Evolutionary conservation across 78 protist genomes (phyloP), one percentile per base, ranked within the genome.

Genomic region (Parvularia atlantis): DNA sequence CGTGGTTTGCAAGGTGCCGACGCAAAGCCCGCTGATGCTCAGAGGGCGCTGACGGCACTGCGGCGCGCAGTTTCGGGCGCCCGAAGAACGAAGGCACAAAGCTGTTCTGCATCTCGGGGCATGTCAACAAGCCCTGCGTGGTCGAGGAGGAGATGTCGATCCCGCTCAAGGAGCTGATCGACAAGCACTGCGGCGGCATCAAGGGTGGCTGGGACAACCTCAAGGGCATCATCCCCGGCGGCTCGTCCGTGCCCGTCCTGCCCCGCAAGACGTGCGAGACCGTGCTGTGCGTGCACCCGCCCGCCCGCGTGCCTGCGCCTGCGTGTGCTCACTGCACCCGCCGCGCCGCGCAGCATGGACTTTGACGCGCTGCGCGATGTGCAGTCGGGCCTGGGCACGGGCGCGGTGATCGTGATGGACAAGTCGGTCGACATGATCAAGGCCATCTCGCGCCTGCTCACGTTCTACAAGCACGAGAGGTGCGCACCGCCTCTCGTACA

Each of bases 121-220:
- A 89, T 62, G 98, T 97, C 46, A 94, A 97, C 78, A 86, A 75
- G 41, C 98, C 98, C n/a, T 73, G 84, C 82, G 84, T 91, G 7
- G 98, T 93, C 5, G 99, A 95, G 83, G 85, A 93, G 69, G 94
- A 90, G 69, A 93, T 93, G 97, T 59, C 84, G 50, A 93, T 96
- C 58, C 95, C 97, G 16, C 76, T 93, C 52, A 2, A 26, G 24
- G 95, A 90, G 78, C 76, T 95, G 22, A 85, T 95, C 50, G 96
- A 95, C 52, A 77, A 75, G 52, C 96, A 95, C 73, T 75, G 89
- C 54, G 94, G 94, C n/a, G 98, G 98, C 62, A 95, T 95, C 58
- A 64, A 64, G 39, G 98, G 98, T 0, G 98, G 98, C 56, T 95
- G 98, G 98, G 97, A 95, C 70, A 95, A 95, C 76, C 79, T 95